A percentile compares a stretch with the other conserved stretches of the same genome.
Conservation (phyloP, 805 yeast species). For the Candida takata region DNA sequence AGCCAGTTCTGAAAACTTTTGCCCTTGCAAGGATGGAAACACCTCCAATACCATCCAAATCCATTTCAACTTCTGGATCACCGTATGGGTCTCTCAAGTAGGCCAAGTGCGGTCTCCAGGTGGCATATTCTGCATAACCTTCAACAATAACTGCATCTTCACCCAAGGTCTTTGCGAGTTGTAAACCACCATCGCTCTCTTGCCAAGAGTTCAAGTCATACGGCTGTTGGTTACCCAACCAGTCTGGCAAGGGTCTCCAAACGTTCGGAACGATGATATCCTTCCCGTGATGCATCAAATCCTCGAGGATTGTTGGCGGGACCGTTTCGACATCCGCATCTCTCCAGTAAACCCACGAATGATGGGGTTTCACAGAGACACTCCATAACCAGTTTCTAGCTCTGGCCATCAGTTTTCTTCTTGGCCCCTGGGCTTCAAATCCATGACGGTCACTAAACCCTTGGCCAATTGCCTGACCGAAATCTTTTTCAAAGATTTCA, state of each 20-base stretch:
- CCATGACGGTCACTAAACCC: conserved; percentile 93
- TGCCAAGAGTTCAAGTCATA: conserved; percentile 84
- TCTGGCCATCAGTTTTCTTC: conserved; percentile 91
- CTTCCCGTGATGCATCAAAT: conserved; percentile 83
- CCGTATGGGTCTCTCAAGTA: conserved; percentile 93
- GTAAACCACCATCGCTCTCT: conserved; percentile 75
- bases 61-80: conserved; percentile 89
- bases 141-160: conserved; percentile 97
- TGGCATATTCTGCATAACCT: conserved; percentile 94
- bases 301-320: conserved; percentile 82
- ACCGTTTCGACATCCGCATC: conserved; percentile 93
- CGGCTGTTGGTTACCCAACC: conserved; percentile 82
- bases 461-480: conserved; percentile 91
- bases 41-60: conserved; percentile 95
- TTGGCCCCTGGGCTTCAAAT: conserved; percentile 91
- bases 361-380: conserved; percentile 84
- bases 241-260: conserved; percentile 86
- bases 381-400: conserved; percentile 94
- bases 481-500: conserved; percentile 86
- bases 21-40: conserved; percentile 91
- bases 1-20: conserved; percentile 79
- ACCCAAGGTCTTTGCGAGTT: conserved; percentile 66
- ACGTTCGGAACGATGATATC: conserved; percentile 95
- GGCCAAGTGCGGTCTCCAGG: conserved; percentile 97
- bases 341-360: conserved; percentile 96